A percentile compares a stretch with the other conserved stretches of the same genome.
Conservation (phyloP, 176 grass and related monocot species). For the Phoenix roebelenii region DNA sequence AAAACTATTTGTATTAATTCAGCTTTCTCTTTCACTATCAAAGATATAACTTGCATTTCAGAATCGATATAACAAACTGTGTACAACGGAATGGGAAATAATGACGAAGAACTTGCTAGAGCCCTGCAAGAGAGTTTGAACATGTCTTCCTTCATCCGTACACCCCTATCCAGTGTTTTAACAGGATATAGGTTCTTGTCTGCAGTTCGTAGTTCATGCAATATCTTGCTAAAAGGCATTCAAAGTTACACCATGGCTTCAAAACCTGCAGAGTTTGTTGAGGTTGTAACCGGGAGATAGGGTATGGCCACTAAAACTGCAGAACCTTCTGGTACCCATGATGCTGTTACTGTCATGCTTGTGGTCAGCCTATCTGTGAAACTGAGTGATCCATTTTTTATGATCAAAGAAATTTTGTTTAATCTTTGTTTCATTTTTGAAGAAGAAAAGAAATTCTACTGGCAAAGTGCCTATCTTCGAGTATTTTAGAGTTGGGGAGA, state of each 20-base stretch:
- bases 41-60: too few species aligned
- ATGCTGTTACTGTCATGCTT: constrained; percentile 61
- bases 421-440: constrained; percentile 1
- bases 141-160: constrained; percentile 49
- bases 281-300: constrained; percentile 75
- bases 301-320: constrained; percentile 88
- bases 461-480: not conserved
- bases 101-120: constrained; percentile 58
- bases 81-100: constrained; percentile 37
- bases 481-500: constrained; percentile 2
- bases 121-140: constrained; percentile 62
- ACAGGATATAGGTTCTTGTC: constrained; percentile 54
- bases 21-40: too few species aligned
- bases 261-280: constrained; percentile 54
- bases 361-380: constrained; percentile 59
- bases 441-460: not conserved
- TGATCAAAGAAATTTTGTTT: constrained; percentile 6
- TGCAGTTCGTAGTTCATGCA: constrained; percentile 9
- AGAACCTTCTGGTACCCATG: constrained; percentile 84
- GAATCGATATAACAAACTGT: not conserved
- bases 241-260: constrained; percentile 5
- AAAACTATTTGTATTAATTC: too few species aligned
- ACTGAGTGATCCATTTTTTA: constrained; percentile 37
- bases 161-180: constrained; percentile 47
- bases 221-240: not conserved